These are phyloP conservation scores for Eucalyptus camaldulensis DNA, from an alignment of 345 rosid species.

Conservation along the genomic window DNA sequence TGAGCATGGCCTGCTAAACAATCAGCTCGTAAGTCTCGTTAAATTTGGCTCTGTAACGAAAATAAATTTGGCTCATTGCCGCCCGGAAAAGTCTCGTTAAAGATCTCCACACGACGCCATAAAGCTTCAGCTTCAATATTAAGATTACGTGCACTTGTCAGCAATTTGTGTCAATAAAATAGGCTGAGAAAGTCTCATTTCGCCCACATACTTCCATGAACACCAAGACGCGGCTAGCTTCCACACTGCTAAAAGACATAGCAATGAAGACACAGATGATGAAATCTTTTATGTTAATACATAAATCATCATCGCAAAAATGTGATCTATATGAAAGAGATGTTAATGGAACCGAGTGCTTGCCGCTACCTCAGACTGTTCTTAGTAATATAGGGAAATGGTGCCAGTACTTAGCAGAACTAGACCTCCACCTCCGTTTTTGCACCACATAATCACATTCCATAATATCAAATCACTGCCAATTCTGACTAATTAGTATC, in stretches of 20 bases:
- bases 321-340: not conserved
- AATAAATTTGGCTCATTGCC: not conserved
- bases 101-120: not conserved
- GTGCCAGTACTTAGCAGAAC: not conserved
- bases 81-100: not conserved
- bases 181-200: not conserved
- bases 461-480: not conserved
- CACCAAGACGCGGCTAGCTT: not conserved
- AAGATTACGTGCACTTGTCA: not conserved
- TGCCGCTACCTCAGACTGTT: not conserved
- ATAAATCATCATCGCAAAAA: not conserved
- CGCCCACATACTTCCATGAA: not conserved
- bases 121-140: not conserved
- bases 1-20: not conserved
- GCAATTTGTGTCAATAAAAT: not conserved
- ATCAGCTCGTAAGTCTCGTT: not conserved
- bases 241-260: not conserved
- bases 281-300: not conserved
- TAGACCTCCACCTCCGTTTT: not conserved
- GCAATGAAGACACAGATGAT: not conserved
- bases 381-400: not conserved
- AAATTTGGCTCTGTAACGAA: not conserved
- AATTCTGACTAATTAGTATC: not conserved
- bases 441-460: not conserved
- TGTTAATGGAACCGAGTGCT: not conserved